Evolutionary conservation across 768 basidiomycete species (phyloP).

Genomic region (Clitopilus hobsonii): DNA sequence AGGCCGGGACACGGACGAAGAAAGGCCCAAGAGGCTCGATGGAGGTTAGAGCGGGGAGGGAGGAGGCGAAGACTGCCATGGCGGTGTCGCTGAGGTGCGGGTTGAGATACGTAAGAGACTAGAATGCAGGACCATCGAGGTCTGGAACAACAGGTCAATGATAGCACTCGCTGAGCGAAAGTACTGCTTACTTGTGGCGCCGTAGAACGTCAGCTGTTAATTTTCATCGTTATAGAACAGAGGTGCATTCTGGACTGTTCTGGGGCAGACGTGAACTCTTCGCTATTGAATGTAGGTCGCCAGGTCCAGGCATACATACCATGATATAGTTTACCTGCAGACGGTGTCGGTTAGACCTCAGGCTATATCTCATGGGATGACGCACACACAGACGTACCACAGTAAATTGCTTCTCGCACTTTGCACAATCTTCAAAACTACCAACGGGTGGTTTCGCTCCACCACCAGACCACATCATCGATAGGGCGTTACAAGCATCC

Average conservation of each 20-base stretch:
- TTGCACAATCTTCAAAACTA: conserved; percentile 74
- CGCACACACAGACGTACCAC: conserved; percentile 82
- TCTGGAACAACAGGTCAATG: no score
- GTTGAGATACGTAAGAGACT: conserved; percentile 73
- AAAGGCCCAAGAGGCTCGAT: conserved; percentile 87
- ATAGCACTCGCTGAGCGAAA: no score
- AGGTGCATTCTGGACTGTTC: conserved; percentile 73
- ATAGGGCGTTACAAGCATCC: conserved; percentile 63
- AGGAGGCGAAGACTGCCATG: conserved; percentile 52
- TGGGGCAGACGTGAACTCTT: conserved; percentile 45
- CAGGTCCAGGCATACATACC: conserved; percentile 62
- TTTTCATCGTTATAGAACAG: conserved; percentile 82
- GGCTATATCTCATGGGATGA: neutral
- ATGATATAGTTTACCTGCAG: conserved; percentile 82
- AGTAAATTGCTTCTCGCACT: conserved; percentile 81
- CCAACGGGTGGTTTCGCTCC: conserved; percentile 65
- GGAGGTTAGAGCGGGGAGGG: conserved; percentile 61
- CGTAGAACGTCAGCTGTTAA: conserved; percentile 68
- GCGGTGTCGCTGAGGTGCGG: conserved; percentile 72
- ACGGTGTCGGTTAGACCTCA: neutral
- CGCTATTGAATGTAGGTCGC: conserved; percentile 77
- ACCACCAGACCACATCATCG: conserved; percentile 39
- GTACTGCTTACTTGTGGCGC: conserved; percentile 89
- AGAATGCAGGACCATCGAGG: conserved; percentile 61
- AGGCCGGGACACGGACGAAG: conserved; percentile 67